These are phyloP conservation scores for Murraya paniculata DNA, from an alignment of 345 rosid genomes.

Conservation along the genomic window DNA sequence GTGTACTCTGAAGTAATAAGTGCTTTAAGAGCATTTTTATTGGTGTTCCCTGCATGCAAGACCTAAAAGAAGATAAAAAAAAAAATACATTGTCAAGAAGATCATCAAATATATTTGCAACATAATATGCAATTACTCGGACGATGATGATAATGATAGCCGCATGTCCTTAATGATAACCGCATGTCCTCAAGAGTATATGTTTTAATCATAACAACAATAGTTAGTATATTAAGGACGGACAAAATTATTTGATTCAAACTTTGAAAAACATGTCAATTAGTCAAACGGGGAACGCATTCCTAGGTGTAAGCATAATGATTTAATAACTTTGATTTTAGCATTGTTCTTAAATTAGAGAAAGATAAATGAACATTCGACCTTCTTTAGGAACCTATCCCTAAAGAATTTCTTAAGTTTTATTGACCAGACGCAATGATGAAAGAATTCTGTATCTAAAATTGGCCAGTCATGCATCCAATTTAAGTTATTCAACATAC, in stretches of 20 bases:
- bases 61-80: slow-evolving; percentile 39
- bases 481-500: not conserved
- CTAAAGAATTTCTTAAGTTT: not conserved
- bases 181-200: not conserved
- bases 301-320: not conserved
- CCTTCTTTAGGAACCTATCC: not conserved
- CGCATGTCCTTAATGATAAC: not conserved
- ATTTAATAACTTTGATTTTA: not conserved
- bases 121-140: not conserved
- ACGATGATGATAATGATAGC: too few relatives aligned
- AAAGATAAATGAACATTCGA: not conserved
- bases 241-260: not conserved
- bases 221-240: not conserved
- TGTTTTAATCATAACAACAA: not conserved
- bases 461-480: not conserved
- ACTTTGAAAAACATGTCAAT: not conserved
- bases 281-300: not conserved
- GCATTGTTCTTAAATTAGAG: not conserved
- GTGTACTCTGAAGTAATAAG: slow-evolving; percentile 79
- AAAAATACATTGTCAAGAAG: not conserved
- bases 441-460: not conserved
- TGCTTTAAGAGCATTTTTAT: slow-evolving; percentile 69
- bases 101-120: not conserved
- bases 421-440: too few relatives aligned
- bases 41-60: slow-evolving; percentile 55